phyloP scores from a whole-genome alignment of 2,329 filamentous ascomycete species.

The Metarhizium guizhouense region DNA sequence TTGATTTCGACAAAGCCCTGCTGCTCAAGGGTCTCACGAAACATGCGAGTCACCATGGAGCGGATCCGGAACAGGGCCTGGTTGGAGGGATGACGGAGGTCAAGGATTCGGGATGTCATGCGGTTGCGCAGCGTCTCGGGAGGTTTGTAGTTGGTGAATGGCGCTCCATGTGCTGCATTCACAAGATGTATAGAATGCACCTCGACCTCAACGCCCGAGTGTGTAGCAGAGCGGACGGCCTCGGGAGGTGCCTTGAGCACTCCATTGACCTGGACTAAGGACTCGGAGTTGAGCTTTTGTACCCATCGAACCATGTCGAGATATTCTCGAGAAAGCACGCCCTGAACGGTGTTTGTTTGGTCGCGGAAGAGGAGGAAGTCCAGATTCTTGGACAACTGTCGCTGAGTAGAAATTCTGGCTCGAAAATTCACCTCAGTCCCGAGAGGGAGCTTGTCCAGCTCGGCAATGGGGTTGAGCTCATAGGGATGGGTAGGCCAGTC shows the following conservation, averaged over 20 bases:
- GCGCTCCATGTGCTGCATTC: conserved; percentile 37
- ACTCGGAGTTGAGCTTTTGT: conserved; percentile 71
- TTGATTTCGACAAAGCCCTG: conserved; percentile 87
- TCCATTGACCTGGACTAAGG: conserved; percentile 68
- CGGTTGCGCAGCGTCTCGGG: conserved; percentile 60
- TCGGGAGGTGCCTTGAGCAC: conserved; percentile 65
- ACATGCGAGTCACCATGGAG: conserved; percentile 68
- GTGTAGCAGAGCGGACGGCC: conserved; percentile 63
- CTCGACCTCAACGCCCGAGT: conserved; percentile 68
- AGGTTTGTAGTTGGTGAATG: conserved; percentile 51
- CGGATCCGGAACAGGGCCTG: conserved; percentile 85
- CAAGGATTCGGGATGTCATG: conserved; percentile 69
- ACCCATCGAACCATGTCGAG: conserved; percentile 80
- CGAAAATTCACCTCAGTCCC: conserved; percentile 33
- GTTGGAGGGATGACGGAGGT: conserved; percentile 75
- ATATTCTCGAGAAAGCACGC: conserved; percentile 51
- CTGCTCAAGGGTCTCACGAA: conserved; percentile 66
- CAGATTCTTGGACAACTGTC: conserved; percentile 71
- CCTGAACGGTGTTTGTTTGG: conserved; percentile 75
- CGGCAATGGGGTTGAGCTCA: conserved; percentile 28
- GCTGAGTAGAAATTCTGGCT: conserved; percentile 49
- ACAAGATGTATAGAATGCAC: conserved; percentile 48
- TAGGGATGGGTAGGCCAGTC: conserved; percentile 31
- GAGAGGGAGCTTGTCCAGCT: conserved; percentile 26
- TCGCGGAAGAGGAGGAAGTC: conserved; percentile 84